Evolutionary conservation across 208 protist genomes (phyloP).

Genomic region (Wallacemonas sp.): DNA sequence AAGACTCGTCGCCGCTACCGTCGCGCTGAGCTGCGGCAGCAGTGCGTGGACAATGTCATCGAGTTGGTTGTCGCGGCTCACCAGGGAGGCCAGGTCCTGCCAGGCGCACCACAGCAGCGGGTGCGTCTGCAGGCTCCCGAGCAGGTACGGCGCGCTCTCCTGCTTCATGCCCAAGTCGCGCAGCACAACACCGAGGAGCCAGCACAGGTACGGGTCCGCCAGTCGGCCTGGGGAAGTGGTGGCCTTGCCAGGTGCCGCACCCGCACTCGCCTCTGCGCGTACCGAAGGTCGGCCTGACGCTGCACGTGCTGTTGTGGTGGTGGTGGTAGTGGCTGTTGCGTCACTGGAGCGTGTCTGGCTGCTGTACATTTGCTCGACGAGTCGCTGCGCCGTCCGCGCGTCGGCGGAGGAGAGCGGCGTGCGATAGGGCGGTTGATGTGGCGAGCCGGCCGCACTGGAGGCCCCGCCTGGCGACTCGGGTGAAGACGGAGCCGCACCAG

Average conservation of each 20-base stretch:
- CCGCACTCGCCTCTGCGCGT: not conserved
- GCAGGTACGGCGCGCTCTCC: conserved; percentile 68
- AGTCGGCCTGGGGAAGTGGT: not conserved
- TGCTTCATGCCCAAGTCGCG: conserved; percentile 73
- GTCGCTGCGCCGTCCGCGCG: not conserved
- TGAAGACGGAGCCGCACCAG: not conserved
- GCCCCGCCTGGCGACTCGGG: not conserved
- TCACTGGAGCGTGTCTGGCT: too few relatives aligned
- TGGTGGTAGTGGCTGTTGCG: too few relatives aligned
- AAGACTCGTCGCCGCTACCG: not conserved
- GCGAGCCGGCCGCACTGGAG: too few relatives aligned
- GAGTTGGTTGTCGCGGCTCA: conserved; percentile 70
- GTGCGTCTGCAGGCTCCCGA: conserved; percentile 55
- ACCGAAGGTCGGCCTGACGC: too few relatives aligned
- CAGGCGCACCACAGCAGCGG: conserved; percentile 84
- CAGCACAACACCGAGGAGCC: conserved; percentile 83
- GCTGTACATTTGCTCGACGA: not conserved
- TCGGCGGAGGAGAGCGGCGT: not conserved
- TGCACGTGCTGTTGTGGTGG: too few relatives aligned
- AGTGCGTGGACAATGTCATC: conserved; percentile 57
- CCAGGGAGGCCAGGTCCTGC: conserved; percentile 70
- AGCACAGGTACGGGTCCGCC: conserved; percentile 78
- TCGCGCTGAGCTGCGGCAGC: not conserved
- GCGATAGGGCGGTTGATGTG: too few relatives aligned
- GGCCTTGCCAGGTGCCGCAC: not conserved